These are phyloP conservation scores for Ophiostoma perfectum DNA, from an alignment of 2,329 filamentous ascomycete species.

Conservation along the genomic window DNA sequence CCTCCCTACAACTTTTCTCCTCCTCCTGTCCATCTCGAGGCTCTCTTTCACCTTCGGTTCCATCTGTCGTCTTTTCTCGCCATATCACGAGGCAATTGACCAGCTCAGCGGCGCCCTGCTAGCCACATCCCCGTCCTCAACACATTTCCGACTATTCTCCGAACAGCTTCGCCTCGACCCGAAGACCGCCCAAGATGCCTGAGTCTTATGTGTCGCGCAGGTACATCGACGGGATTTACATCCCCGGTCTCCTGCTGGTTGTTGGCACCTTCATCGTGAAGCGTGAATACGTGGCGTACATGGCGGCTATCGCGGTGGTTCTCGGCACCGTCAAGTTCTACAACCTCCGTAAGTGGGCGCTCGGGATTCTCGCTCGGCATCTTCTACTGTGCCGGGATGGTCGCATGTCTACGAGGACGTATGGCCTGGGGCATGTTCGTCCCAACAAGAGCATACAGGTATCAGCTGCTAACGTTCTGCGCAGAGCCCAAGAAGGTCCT, in stretches of 20 bases:
- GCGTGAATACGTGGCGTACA: constrained; percentile 68
- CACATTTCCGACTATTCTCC: constrained; percentile 7
- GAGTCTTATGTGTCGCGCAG: constrained; percentile 50
- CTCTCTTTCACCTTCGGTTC: background rate
- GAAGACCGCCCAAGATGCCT: constrained; percentile 31
- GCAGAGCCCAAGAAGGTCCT: constrained; percentile 70
- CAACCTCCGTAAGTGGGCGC: constrained; percentile 56
- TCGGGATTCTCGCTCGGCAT: background rate
- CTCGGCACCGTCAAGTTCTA: constrained; percentile 68
- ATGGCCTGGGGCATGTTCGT: no score
- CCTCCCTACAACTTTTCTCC: background rate
- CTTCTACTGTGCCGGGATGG: background rate
- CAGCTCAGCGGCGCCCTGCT: background rate
- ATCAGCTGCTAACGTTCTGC: constrained; percentile 4
- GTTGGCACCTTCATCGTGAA: constrained; percentile 73
- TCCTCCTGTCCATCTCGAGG: constrained; percentile 12
- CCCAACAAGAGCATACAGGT: background rate
- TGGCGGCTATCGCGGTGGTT: constrained; percentile 58
- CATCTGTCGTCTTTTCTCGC: background rate
- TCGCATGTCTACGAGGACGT: background rate
- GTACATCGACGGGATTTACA: constrained; percentile 74
- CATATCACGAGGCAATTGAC: background rate
- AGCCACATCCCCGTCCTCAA: background rate
- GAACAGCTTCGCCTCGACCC: constrained; percentile 11
- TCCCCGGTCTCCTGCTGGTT: constrained; percentile 74